Conservation (phyloP, 352 stramenopile species). For the Pythium volutum region DNA sequence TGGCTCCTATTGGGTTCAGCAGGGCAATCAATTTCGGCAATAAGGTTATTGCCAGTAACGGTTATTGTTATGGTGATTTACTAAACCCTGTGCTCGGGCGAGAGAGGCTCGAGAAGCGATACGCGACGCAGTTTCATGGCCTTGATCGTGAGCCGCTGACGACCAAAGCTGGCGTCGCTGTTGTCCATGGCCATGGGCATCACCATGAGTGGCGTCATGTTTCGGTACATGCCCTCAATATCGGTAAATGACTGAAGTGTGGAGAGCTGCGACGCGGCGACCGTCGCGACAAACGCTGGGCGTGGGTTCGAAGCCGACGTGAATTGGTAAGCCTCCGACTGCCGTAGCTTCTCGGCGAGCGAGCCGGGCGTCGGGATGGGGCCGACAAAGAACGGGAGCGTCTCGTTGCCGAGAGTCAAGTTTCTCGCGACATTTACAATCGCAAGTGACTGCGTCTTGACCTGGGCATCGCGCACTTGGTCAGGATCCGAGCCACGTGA, state of each 20-base stretch:
- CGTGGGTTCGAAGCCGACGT: not conserved
- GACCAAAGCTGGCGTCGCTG: conserved; percentile 39
- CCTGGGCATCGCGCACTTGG: not conserved
- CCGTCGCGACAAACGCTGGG: not conserved
- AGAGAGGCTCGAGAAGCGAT: not conserved
- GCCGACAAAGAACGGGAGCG: not conserved
- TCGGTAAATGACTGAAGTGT: not conserved
- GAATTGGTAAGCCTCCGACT: not conserved
- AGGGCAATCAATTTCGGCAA: no score
- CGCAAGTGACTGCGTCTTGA: not conserved
- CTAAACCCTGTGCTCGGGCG: no score
- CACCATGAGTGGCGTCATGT: not conserved
- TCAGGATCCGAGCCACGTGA: no score
- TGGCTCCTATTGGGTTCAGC: no score
- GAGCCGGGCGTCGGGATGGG: not conserved
- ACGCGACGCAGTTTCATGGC: not conserved
- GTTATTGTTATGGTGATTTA: no score
- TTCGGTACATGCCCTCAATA: not conserved
- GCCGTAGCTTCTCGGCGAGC: not conserved
- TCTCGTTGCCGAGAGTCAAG: not conserved
- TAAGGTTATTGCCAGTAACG: no score
- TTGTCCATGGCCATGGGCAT: conserved; percentile 27
- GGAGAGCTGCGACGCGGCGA: not conserved
- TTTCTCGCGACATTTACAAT: not conserved
- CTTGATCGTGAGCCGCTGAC: conserved; percentile 32